Base-by-base conservation (phyloP, 352 stramenopile genomes). In the Phytophthora macrochlamydospora region DNA sequence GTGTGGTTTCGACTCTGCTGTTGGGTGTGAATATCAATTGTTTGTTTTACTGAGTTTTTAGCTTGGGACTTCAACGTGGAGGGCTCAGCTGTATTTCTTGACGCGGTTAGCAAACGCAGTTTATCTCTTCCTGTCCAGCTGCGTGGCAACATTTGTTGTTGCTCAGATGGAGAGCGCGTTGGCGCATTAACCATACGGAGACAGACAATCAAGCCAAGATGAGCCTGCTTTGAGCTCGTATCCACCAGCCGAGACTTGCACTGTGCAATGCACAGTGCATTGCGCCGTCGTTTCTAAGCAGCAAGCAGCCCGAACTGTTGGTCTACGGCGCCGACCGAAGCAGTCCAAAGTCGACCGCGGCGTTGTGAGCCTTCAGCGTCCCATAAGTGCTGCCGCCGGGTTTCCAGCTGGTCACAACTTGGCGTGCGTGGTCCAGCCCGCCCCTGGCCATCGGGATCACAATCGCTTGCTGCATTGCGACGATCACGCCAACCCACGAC, bases 21-120 rank as follows among this genome's bases (percentile, higher is more conserved):
- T 62, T 43, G 57, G 48, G 40, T 45, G 42, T 65, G 35, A 66
- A 69, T 65, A 65, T 69, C 46, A 69, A 61, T 9, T 64, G 56
- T 59, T 59, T 59, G 62, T 69, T 70, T 66, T 65, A 66, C 50
- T 57, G 62, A 24, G 18, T 24, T 24, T 24, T 24, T 24, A 24
- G 18, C 18, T 24, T 24, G 18, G 18, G 18, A 24, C 18, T 24
- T 24, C 18, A 24, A 24, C 18, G 18, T 24, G 18, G 18, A 0
- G 18, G 18, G 18, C 18, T 24, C 18, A 24, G 18, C 18, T 24
- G 18, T 24, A 24, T 24, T 24, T 24, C 18, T 24, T 24, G 18
- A 24, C 0, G 18, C 18, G 18, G 18, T 24, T 24, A 24, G 18
- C 18, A 24, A 24, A 24, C 18, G 18, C 18, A 24, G 18, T 24